phyloP scores from a whole-genome alignment of 2,329 filamentous ascomycete genomes.

The Hypoxylon sp. region DNA sequence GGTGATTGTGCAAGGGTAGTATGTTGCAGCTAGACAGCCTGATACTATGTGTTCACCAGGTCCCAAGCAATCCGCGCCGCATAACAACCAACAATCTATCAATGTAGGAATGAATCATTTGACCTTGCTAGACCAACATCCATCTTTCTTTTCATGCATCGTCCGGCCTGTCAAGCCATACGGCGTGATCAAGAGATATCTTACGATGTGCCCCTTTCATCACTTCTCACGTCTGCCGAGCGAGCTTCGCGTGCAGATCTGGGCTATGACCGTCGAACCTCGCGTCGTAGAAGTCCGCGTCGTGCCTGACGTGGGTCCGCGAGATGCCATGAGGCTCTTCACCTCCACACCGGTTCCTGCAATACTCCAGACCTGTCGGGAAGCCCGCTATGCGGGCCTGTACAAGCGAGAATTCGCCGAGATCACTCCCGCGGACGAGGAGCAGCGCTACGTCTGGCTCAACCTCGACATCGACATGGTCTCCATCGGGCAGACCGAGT shows the following conservation, averaged over 20 bases:
- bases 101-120: too few relatives aligned
- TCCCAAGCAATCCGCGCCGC: background rate
- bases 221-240: conserved; percentile 26
- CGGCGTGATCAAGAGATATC: too few relatives aligned
- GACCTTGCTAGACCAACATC: background rate
- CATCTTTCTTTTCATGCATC: background rate
- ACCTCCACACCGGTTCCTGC: conserved; percentile 35
- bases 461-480: conserved; percentile 40
- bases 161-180: too few relatives aligned
- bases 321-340: conserved; percentile 18
- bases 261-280: conserved; percentile 28
- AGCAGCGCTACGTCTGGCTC: conserved; percentile 37
- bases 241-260: conserved; percentile 29
- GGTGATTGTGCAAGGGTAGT: too few relatives aligned
- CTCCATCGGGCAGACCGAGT: conserved; percentile 25
- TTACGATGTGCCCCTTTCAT: conserved; percentile 33
- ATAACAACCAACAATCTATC: background rate
- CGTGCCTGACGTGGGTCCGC: conserved; percentile 12
- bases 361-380: conserved; percentile 36
- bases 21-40: conserved; percentile 5
- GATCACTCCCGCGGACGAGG: conserved; percentile 12
- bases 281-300: conserved; percentile 34
- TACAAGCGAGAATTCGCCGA: conserved; percentile 35
- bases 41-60: too few relatives aligned
- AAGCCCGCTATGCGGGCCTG: conserved; percentile 32